These are phyloP conservation scores for Globisporangium recalcitrans DNA, from an alignment of 352 stramenopile genomes.

Conservation along the genomic window DNA sequence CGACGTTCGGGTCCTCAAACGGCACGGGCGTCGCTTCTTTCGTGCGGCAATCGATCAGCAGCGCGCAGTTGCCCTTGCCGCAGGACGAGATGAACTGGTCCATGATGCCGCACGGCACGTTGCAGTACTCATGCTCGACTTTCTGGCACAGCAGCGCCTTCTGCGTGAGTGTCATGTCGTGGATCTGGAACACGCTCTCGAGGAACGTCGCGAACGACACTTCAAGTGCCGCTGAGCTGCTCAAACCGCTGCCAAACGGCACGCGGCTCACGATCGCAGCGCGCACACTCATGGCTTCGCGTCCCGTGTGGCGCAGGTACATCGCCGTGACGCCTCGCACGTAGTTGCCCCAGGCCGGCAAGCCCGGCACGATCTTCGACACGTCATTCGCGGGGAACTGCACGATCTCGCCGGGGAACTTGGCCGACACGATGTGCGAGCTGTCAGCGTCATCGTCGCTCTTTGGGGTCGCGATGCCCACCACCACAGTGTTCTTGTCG, in stretches of 20 bases:
- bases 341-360: slow-evolving; percentile 90
- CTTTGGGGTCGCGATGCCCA: slow-evolving; percentile 38
- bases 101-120: slow-evolving; percentile 95
- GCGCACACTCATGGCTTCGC: slow-evolving; percentile 60
- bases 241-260: slow-evolving; percentile 90
- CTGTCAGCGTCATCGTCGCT: slow-evolving; percentile 20
- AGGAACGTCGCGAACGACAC: slow-evolving; percentile 91
- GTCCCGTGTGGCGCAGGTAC: slow-evolving; percentile 71
- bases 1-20: slow-evolving; percentile 75
- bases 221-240: slow-evolving; percentile 90
- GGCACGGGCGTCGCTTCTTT: slow-evolving; percentile 76
- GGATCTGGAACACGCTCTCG: slow-evolving; percentile 74
- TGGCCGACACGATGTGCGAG: slow-evolving; percentile 50
- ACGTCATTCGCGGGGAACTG: slow-evolving; percentile 46
- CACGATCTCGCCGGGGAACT: slow-evolving; percentile 44
- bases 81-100: slow-evolving; percentile 95
- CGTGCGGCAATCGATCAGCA: slow-evolving; percentile 93
- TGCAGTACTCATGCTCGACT: slow-evolving; percentile 93
- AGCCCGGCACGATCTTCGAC: slow-evolving; percentile 41
- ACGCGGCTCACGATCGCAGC: slow-evolving; percentile 88
- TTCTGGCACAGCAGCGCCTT: slow-evolving; percentile 91
- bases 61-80: slow-evolving; percentile 66
- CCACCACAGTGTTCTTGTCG: slow-evolving; percentile 86
- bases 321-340: slow-evolving; percentile 90
- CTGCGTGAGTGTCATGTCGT: slow-evolving; percentile 46